Evolutionary conservation across 1,284 basidiomycete genomes (phyloP), one percentile per base, ranked within the genome.

Genomic region (Phellopilus nigrolimitatus): DNA sequence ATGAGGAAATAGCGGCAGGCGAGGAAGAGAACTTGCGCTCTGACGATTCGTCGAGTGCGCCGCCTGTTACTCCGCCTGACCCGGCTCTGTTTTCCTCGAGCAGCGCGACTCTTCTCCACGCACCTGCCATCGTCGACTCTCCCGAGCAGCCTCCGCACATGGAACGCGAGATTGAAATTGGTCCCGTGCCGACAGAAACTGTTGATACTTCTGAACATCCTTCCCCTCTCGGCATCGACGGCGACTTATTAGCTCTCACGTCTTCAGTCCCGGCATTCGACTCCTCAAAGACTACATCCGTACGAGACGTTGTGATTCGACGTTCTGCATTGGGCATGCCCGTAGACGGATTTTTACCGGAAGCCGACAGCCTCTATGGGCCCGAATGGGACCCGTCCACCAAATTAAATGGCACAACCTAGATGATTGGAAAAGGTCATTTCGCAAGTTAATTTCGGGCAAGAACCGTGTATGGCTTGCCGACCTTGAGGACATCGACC

Each of bases 391-490:
- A n/a, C 45, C 45, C 6, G 48, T 38, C 8, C 40, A 38, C 12
- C 21, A 51, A 15, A 36, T 45, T 21, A 24, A 28, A 38, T 51
- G 34, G 42, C 27, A 28, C 33, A 45, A 46, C 34, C n/a, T 27
- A 3, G 25, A 37, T 7, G 42, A 51, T 10, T 51, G 49, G 49
- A 51, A 39, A n/a, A 36, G 8, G 22, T 10, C 24, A 5, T 38
- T 51, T 21, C 49, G 43, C 12, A 19, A 17, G n/a, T 27, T 51
- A n/a, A 27, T 45, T 8, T n/a, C 33, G 24, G 49, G 49, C 13
- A 51, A 51, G 24, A 39, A 39, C 33, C 7, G 3, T 21, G n/a
- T 38, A 3, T 15, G 12, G 15, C 12, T 27, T 13, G 17, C n/a
- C 3, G 39, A 43, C 31, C 15, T 42, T 13, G 13, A 43, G 28